A percentile compares a stretch with the other conserved stretches of the same genome.
These are phyloP conservation scores for Scenedesmus sp. DNA, from an alignment of 163 green algal genomes.

Conservation along the genomic window DNA sequence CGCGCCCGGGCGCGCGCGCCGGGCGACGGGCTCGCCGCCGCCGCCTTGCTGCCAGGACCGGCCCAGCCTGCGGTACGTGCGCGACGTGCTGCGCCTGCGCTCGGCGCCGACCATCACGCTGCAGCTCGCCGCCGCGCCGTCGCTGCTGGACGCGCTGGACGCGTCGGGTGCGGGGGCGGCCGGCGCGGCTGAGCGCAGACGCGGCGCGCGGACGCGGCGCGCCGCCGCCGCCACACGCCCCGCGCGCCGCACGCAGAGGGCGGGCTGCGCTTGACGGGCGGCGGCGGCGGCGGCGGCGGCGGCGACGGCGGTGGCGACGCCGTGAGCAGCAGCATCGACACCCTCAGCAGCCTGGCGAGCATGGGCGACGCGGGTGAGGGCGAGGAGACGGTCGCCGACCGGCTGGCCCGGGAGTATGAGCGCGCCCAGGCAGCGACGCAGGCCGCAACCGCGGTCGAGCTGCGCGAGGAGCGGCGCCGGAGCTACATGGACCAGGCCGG, in stretches of 20 bases:
- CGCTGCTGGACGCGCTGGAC: not conserved
- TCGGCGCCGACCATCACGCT: slow-evolving; percentile 37
- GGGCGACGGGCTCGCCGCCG: too few relatives aligned
- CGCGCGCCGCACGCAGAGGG: too few relatives aligned
- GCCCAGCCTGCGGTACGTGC: slow-evolving; percentile 49
- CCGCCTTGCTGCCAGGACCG: slow-evolving; percentile 13
- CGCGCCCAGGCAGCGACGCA: not conserved
- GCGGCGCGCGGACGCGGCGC: too few relatives aligned
- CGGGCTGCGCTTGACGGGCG: not conserved
- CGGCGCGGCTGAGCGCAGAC: too few relatives aligned
- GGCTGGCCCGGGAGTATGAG: slow-evolving; percentile 30
- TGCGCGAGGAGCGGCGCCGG: slow-evolving; percentile 46
- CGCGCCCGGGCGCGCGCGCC: too few relatives aligned
- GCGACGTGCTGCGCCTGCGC: slow-evolving; percentile 53
- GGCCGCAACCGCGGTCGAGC: slow-evolving; percentile 26
- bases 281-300: slow-evolving; percentile 5
- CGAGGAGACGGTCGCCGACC: slow-evolving; percentile 12
- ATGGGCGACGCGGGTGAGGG: not conserved
- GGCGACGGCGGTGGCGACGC: not conserved
- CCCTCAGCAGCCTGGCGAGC: slow-evolving; percentile 26
- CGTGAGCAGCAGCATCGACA: slow-evolving; percentile 40
- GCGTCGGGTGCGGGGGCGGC: slow-evolving; percentile 13
- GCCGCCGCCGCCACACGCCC: too few relatives aligned
- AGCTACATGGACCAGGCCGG: slow-evolving; percentile 40
- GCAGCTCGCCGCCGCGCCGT: slow-evolving; percentile 1